Base-by-base conservation (phyloP, 163 green algal species). In the Scenedesmus sp. region DNA sequence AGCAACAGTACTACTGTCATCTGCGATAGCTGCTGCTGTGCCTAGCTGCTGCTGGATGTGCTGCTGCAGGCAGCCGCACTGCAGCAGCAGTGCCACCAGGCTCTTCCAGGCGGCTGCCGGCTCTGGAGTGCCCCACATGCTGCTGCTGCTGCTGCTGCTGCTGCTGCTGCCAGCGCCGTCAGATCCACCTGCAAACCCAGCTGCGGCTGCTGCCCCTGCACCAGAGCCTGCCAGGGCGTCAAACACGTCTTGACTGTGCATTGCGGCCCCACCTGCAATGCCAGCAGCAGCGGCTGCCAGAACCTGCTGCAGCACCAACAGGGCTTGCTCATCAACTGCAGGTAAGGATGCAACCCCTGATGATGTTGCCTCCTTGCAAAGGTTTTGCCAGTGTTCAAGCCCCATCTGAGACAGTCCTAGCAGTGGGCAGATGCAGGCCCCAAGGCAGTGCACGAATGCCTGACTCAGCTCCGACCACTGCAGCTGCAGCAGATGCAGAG, bases 231-330 rank as follows among this genome's bases (percentile, higher is more conserved):
- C 85, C 7, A 90, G 46, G 26, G 72, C 85, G 33, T 84, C 85
- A 59, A 85, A 76, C 20, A 90, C 85, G 35, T 90, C 85, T 16
- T 83, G 59, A 49, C 70, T 59, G 72, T 85, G 85, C 85, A 90
- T 90, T 3, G 78, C 51, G 0, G 85, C 85, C 0, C 72, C 72
- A 33, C 44, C 15, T 13, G 43, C 43, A 30, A 90, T 30, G 33
- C 70, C 56, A 18, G 72, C 85, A 33, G 46, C 65, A 61, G 85
- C 85, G 46, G 85, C 85, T 51, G 44, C 85, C 70, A 90, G 72
- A 33, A 90, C 49, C 70, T 85, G 85, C 72, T 85, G 46, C 49
- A 90, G 33, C 72, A 90, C 85, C 0, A 5, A 30, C 70, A 85
- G 2, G 1, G 33, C 43, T 46, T 82, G 35, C 0, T 83, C 68